phyloP scores from a whole-genome alignment of 768 basidiomycete species.

The Leccinum imitatum region DNA sequence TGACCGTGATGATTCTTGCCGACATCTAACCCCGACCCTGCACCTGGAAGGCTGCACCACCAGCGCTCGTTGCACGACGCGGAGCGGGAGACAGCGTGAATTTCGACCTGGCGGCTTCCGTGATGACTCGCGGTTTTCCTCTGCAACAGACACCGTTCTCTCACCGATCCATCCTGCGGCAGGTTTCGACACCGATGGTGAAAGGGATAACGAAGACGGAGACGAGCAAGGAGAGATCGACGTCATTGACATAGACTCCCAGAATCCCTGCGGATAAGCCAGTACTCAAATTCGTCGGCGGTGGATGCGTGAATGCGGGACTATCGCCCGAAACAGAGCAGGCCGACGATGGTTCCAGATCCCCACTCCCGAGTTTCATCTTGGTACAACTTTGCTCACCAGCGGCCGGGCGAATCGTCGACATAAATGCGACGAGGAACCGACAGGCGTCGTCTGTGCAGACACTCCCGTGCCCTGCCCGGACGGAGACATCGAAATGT shows the following conservation, averaged over 20 bases:
- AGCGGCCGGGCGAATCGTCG: background rate
- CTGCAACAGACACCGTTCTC: too few relatives aligned
- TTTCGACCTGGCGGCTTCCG: too few relatives aligned
- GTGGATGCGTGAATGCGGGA: background rate
- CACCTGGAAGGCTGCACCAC: background rate
- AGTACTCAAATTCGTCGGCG: constrained; percentile 6
- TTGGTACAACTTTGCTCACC: too few relatives aligned
- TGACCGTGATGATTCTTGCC: constrained; percentile 2
- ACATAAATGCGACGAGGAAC: background rate
- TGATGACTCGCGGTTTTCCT: too few relatives aligned
- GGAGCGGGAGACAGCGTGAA: too few relatives aligned
- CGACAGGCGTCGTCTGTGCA: background rate
- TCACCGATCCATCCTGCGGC: too few relatives aligned
- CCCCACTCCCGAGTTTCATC: background rate
- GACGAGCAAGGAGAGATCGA: too few relatives aligned
- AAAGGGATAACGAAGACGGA: too few relatives aligned
- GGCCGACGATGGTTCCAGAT: background rate
- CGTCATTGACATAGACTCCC: constrained; percentile 19
- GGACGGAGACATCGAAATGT: background rate
- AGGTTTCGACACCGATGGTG: too few relatives aligned
- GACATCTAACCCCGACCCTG: background rate
- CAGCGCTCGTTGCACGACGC: too few relatives aligned
- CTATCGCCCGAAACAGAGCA: background rate
- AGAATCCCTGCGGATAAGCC: constrained; percentile 29
- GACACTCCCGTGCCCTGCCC: constrained; percentile 4